Base-by-base conservation (phyloP, 2,329 filamentous ascomycete species). In the Triangularia verruculosa region DNA sequence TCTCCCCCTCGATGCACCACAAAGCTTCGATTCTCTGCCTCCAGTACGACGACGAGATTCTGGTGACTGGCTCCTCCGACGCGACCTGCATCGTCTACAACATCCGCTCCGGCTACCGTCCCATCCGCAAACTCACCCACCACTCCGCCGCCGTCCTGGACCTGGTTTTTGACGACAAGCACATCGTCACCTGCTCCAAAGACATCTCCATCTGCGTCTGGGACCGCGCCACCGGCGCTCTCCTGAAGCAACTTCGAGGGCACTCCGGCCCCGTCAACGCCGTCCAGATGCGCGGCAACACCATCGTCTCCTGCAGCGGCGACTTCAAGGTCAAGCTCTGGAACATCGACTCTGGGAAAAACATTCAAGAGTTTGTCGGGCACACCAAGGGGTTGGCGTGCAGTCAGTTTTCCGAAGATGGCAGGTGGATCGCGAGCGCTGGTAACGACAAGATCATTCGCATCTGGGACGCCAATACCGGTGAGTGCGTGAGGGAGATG, bases 151-250 rank as follows among this genome's bases (percentile, higher is more conserved):
- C 95, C 59, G 93, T 99, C 43, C 84, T 99, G 13, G 95, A 99
- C 74, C 88, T 99, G 9, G 94, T 92, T 68, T 94, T 99, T 68
- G 93, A 99, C 74, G 86, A 92, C 68, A 89, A 89, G 70, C 90
- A 96, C 77, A 97, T 99, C 71, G 90, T 98, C 58, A 97, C 94
- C 4, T 99, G 95, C 81, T 97, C 92, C 74, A 99, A 99, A 78
- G 95, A 99, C 77, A 88, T 89, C 47, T 93, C 86, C 67, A 96
- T 99, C 73, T 96, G 93, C 73, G 88, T 99, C 24, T 98, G 94
- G 94, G 91, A 97, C 72, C 91, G 95, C 54, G 79, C 85, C 61
- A 95, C 91, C 0, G 91, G 92, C 34, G 79, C 80, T 9, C 82
- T 96, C 55, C 77, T 96, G 56, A 91, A 91, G 72, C 90, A 91